A percentile compares a stretch with the other conserved stretches of the same genome.
These are phyloP conservation scores for Anastatica hierochuntica DNA, from an alignment of 345 rosid species.

Conservation along the genomic window DNA sequence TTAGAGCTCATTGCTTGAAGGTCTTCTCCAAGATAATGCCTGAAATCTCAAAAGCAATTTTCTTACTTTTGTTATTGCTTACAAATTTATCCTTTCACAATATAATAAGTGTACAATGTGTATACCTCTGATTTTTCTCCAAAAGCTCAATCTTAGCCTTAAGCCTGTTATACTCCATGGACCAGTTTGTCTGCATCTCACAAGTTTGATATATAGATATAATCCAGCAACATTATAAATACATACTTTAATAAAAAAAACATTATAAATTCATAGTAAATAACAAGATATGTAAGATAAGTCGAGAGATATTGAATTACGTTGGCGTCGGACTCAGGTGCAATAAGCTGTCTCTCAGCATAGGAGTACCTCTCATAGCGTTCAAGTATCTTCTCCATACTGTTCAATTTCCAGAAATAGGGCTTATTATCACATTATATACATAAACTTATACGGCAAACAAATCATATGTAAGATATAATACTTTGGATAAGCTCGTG, in stretches of 20 bases:
- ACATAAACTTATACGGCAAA: too few species aligned
- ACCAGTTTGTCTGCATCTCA: constrained; percentile 55
- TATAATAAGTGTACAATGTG: background rate
- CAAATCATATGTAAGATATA: background rate
- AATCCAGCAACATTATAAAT: too few species aligned
- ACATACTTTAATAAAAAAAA: too few species aligned
- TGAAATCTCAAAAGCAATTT: constrained; percentile 28
- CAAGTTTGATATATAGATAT: background rate
- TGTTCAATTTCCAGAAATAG: constrained; percentile 19
- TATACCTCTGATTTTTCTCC: constrained; percentile 72
- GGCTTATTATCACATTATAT: background rate
- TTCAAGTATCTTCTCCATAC: constrained; percentile 94
- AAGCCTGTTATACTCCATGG: constrained; percentile 62
- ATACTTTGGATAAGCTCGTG: background rate
- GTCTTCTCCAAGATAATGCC: constrained; percentile 89
- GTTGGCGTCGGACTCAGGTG: constrained; percentile 30
- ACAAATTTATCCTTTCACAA: too few species aligned
- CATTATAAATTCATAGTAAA: too few species aligned
- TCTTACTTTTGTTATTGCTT: background rate
- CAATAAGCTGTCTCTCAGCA: constrained; percentile 55
- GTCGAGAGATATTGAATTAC: background rate
- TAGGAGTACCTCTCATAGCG: constrained; percentile 78
- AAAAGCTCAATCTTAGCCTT: constrained; percentile 83
- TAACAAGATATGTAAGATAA: background rate
- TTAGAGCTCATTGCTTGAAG: constrained; percentile 57